phyloP scores from a whole-genome alignment of 352 stramenopile genomes.

The Pilasporangium apinafurcum region DNA sequence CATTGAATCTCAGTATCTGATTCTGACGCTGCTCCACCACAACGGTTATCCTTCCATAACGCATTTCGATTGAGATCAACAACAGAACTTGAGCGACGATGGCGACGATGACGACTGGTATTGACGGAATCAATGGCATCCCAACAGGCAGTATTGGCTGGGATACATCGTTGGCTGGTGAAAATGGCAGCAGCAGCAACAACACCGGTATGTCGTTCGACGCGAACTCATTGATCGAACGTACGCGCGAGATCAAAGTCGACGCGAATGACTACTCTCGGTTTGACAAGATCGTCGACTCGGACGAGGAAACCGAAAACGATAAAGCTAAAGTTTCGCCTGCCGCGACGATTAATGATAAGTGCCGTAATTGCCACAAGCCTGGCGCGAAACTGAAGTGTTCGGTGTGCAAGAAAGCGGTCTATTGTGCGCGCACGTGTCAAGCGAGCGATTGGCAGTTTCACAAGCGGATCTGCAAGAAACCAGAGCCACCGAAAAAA shows the following conservation, averaged over 20 bases:
- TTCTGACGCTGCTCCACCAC: no score
- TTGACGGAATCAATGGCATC: no score
- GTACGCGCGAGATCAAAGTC: conserved; percentile 50
- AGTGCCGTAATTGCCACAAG: conserved; percentile 79
- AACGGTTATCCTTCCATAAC: no score
- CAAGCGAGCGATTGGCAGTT: conserved; percentile 83
- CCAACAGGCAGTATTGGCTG: conserved; percentile 26
- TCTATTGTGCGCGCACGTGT: conserved; percentile 75
- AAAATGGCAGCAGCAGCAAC: neutral
- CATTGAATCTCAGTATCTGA: no score
- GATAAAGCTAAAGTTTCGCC: conserved; percentile 9
- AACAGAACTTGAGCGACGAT: no score
- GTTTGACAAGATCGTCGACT: conserved; percentile 69
- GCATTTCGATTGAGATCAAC: no score
- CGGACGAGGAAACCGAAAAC: conserved; percentile 24
- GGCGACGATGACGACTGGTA: no score
- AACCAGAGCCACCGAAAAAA: conserved; percentile 59
- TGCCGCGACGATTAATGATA: conserved; percentile 6
- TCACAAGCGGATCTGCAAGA: conserved; percentile 87
- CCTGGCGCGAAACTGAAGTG: conserved; percentile 77
- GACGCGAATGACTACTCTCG: conserved; percentile 86
- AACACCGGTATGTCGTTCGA: conserved; percentile 11
- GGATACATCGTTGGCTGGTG: conserved; percentile 29
- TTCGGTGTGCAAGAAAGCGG: conserved; percentile 81
- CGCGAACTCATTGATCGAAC: conserved; percentile 49